Evolutionary conservation across 305 asterid species (phyloP), one percentile per base, ranked within the genome.

Genomic region (Withania somnifera): DNA sequence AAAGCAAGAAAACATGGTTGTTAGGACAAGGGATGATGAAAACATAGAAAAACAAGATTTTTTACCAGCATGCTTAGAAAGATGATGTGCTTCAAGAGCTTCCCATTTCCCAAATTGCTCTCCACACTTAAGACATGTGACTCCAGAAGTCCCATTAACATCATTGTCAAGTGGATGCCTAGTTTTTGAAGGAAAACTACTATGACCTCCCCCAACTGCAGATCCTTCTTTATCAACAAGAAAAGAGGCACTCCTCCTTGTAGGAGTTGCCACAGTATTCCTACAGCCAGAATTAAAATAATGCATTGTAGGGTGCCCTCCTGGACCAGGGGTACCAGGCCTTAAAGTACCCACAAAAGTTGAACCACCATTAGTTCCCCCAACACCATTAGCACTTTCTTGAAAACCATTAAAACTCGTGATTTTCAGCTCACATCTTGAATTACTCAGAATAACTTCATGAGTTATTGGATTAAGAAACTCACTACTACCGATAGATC

Each of bases 401-500:
- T 86, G 89, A 68, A 81, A 84, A 0, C 92, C 98, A 57, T 87
- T 89, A 52, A 83, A 92, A 15, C 97, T 94, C 87, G 90, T 88
- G 4, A 96, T 93, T 76, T 89, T 94, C 20, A 96, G 91, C 60
- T 96, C 97, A 82, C 95, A 93, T 5, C 94, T 93, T 1, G 95
- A 88, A 42, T 91, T 92, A 67, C 89, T 88, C 2, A 93, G 84
- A 84, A 96, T 85, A 9, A 96, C 98, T 78, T 96, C 94, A 61
- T 96, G 98, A 0, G 98, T 92, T 1, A 95, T 94, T 50, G 99
- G 98, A 84, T 94, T 93, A 51, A 94, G 87, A 5, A 96, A 92
- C 22, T 96, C 99, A 81, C 95, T 96, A 84, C 99, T 96, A 1
- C 98, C 98, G 10, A 96, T 94, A 38, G 99, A 96, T 82, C 99